Percentiles rank a stretch among this genome's conserved stretches.
These are phyloP conservation scores for Chlamydomonas urium DNA, from an alignment of 139 green algal genomes.

Conservation along the genomic window DNA sequence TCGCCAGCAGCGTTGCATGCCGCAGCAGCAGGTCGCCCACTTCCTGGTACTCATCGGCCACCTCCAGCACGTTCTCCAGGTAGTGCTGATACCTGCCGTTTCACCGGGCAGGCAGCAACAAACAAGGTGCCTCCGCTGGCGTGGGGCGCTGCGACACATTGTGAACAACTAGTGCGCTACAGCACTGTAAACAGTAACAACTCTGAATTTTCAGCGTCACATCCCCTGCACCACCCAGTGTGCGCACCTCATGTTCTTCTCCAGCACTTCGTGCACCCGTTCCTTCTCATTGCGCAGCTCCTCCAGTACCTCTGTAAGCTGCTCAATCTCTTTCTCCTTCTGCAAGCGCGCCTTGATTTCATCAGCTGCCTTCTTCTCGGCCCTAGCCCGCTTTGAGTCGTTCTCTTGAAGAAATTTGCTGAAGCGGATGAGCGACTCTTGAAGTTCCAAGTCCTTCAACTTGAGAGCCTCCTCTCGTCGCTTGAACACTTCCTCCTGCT, in stretches of 20 bases:
- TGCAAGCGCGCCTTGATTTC: constrained; percentile 67
- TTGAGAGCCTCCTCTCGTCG: constrained; percentile 80
- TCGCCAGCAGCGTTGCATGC: constrained; percentile 76
- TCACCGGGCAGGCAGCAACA: too few relatives aligned
- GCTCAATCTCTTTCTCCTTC: constrained; percentile 80
- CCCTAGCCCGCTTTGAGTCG: constrained; percentile 77
- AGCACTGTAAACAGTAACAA: too few relatives aligned
- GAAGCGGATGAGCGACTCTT: constrained; percentile 89
- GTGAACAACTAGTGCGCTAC: too few relatives aligned
- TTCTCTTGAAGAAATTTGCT: constrained; percentile 91
- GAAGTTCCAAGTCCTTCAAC: constrained; percentile 84
- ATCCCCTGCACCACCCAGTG: too few relatives aligned
- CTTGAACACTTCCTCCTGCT: constrained; percentile 81
- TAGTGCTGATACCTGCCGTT: constrained; percentile 68
- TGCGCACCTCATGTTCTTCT: constrained; percentile 67
- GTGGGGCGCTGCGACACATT: too few relatives aligned
- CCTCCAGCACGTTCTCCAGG: constrained; percentile 80
- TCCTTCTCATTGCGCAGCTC: constrained; percentile 68
- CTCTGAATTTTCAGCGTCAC: too few relatives aligned
- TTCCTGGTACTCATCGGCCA: constrained; percentile 81
- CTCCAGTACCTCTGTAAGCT: constrained; percentile 62
- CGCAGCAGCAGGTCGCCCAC: constrained; percentile 76
- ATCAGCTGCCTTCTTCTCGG: constrained; percentile 78
- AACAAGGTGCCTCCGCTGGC: too few relatives aligned
- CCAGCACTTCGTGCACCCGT: constrained; percentile 56